These are phyloP conservation scores for Diaporthe vexans DNA, from an alignment of 2,329 filamentous ascomycete species.

Conservation along the genomic window DNA sequence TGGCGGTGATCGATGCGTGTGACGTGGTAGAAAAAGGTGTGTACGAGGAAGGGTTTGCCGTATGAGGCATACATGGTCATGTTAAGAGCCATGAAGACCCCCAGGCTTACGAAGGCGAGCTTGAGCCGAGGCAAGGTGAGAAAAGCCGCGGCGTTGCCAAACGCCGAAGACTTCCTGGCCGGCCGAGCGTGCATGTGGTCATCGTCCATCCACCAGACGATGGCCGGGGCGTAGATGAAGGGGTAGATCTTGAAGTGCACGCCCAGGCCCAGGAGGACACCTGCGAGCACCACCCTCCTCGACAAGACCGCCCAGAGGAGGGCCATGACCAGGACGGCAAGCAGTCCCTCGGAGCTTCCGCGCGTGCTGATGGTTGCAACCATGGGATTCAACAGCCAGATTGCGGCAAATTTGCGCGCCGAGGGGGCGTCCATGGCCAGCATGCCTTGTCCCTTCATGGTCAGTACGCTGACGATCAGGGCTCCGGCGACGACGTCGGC, in stretches of 20 bases:
- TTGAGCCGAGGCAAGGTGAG: constrained; percentile 67
- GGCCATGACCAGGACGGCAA: constrained; percentile 87
- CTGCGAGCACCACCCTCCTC: constrained; percentile 74
- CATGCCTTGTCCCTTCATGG: constrained; percentile 48
- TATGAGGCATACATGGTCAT: constrained; percentile 84
- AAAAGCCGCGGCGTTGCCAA: constrained; percentile 55
- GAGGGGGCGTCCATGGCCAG: constrained; percentile 60
- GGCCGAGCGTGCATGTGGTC: constrained; percentile 54
- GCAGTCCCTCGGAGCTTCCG: constrained; percentile 91
- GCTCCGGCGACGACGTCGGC: constrained; percentile 89
- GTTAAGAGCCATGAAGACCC: constrained; percentile 82
- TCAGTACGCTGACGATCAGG: constrained; percentile 70
- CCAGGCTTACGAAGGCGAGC: constrained; percentile 75
- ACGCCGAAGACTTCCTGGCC: constrained; percentile 37
- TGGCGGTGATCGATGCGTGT: constrained; percentile 95
- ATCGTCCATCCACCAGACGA: constrained; percentile 84
- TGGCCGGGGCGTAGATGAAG: constrained; percentile 90
- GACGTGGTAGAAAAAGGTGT: constrained; percentile 94
- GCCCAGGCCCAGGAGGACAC: constrained; percentile 81
- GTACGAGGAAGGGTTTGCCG: constrained; percentile 83
- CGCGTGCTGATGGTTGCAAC: constrained; percentile 96
- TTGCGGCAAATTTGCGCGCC: constrained; percentile 82
- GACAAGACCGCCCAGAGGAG: constrained; percentile 85
- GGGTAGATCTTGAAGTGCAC: constrained; percentile 99
- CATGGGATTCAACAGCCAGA: constrained; percentile 98